Conservation (phyloP, 768 basidiomycete genomes). For the Naganishia kalamii region DNA sequence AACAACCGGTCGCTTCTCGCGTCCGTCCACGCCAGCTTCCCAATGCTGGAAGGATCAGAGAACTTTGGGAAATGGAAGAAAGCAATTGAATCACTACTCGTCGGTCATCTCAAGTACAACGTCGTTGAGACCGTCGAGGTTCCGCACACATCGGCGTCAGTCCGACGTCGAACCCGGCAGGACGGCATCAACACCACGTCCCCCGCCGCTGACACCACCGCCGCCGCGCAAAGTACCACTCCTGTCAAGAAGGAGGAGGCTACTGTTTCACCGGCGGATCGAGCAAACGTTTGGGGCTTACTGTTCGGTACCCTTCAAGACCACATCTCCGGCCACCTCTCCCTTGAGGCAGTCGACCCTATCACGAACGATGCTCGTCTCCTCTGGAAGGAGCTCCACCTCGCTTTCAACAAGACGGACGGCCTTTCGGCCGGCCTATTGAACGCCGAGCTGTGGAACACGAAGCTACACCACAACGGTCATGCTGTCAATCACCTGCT, state of each 20-base stretch:
- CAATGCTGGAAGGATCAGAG: background rate
- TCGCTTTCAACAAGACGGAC: background rate
- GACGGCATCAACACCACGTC: too few relatives aligned
- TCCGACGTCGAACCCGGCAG: background rate
- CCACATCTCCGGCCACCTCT: background rate
- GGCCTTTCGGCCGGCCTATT: background rate
- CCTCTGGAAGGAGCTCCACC: background rate
- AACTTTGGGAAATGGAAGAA: background rate
- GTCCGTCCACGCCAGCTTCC: background rate
- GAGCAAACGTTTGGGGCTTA: background rate
- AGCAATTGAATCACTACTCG: background rate
- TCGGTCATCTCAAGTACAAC: background rate
- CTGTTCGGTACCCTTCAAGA: background rate
- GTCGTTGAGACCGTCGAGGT: background rate
- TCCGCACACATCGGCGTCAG: background rate
- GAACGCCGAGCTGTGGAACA: background rate
- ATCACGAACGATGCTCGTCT: background rate
- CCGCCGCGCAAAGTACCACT: background rate
- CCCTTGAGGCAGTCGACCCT: background rate
- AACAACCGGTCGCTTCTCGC: background rate
- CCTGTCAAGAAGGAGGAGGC: background rate
- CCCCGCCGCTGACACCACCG: background rate
- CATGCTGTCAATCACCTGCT: background rate
- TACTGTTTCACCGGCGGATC: background rate
- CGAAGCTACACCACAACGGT: background rate